phyloP scores from a whole-genome alignment of 2,329 filamentous ascomycete species.

The Fusarium lateritium region DNA sequence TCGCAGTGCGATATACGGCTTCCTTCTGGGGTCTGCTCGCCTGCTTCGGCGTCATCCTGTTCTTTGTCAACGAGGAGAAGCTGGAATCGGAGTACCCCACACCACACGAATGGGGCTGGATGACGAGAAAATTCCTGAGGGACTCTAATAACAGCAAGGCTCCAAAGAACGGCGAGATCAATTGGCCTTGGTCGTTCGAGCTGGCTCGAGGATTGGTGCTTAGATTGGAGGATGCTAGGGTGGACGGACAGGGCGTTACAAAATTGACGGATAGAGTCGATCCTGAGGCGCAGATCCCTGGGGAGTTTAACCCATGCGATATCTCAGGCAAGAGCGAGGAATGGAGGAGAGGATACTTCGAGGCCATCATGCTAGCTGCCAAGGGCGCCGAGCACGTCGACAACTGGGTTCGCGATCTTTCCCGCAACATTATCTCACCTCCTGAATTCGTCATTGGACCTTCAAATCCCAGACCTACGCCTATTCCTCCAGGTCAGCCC shows the following conservation, averaged over 20 bases:
- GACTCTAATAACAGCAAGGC: slow-evolving; percentile 73
- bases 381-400: slow-evolving; percentile 85
- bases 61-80: slow-evolving; percentile 79
- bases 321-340: slow-evolving; percentile 82
- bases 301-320: slow-evolving; percentile 75
- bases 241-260: slow-evolving; percentile 77
- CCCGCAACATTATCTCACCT: slow-evolving; percentile 76
- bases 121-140: slow-evolving; percentile 77
- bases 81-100: slow-evolving; percentile 84
- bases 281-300: slow-evolving; percentile 76
- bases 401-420: slow-evolving; percentile 80
- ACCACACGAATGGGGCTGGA: slow-evolving; percentile 84
- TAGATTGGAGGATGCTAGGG: slow-evolving; percentile 76
- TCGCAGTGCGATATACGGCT: slow-evolving; percentile 77
- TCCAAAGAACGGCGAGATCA: slow-evolving; percentile 66
- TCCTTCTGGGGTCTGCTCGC: slow-evolving; percentile 75
- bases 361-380: slow-evolving; percentile 83
- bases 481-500: slow-evolving; percentile 75
- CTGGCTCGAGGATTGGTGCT: slow-evolving; percentile 72
- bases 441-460: slow-evolving; percentile 83
- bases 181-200: slow-evolving; percentile 78
- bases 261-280: slow-evolving; percentile 75
- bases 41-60: slow-evolving; percentile 72
- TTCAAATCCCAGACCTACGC: slow-evolving; percentile 84
- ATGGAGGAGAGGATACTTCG: slow-evolving; percentile 90